phyloP scores from a whole-genome alignment of 352 stramenopile genomes.

The Pythium periplocum region DNA sequence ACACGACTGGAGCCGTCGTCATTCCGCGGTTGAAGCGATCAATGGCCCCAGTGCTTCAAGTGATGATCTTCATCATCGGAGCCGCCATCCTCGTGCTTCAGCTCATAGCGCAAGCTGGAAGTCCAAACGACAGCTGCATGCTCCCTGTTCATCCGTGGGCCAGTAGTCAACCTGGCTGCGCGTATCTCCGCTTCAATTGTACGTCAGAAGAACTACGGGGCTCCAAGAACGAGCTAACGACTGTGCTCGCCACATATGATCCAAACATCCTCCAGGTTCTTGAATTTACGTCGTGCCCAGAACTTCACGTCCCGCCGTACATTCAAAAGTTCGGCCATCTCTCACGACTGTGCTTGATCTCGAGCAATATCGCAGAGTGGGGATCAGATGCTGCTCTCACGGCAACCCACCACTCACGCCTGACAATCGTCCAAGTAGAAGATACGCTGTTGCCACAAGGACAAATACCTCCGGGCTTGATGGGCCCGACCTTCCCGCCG shows the following conservation, averaged over 20 bases:
- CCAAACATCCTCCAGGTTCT: neutral
- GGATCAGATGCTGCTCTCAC: neutral
- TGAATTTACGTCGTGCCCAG: neutral
- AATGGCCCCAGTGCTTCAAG: neutral
- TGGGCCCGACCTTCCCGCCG: neutral
- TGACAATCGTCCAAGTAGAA: neutral
- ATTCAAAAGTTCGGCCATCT: neutral
- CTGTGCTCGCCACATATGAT: neutral
- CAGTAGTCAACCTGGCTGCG: neutral
- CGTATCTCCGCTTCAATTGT: neutral
- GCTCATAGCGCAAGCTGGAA: neutral
- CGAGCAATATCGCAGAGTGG: neutral
- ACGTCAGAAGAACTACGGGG: neutral
- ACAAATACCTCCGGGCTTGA: neutral
- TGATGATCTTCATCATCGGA: neutral
- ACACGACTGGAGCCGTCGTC: neutral
- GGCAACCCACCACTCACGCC: neutral
- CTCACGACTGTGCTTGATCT: neutral
- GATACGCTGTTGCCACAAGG: neutral
- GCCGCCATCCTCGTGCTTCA: neutral
- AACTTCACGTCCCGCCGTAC: neutral
- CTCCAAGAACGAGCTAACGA: neutral
- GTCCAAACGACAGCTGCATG: neutral
- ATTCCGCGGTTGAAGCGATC: neutral
- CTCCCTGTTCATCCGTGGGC: neutral